A percentile compares a stretch with the other conserved stretches of the same genome.
Evolutionary conservation across 495 filamentous ascomycete genomes (phyloP).

Genomic region (Glonium stellatum): DNA sequence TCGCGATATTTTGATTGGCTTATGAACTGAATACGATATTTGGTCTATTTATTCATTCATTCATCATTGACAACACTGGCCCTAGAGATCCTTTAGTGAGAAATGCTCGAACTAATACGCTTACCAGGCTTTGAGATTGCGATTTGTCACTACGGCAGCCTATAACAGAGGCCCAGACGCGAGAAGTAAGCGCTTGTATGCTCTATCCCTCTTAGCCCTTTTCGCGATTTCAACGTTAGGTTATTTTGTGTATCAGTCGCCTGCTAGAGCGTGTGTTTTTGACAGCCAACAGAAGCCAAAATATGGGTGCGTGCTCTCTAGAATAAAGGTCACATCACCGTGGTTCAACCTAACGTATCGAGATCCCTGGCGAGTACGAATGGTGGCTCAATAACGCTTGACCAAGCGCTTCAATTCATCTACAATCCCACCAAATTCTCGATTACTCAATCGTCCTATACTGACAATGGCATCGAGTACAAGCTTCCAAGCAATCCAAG

Average conservation of each 20-base stretch:
- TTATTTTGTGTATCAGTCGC: not conserved
- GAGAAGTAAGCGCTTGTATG: too few species aligned
- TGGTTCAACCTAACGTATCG: not conserved
- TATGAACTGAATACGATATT: too few species aligned
- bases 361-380: not conserved
- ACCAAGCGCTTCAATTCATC: slow-evolving; percentile 10
- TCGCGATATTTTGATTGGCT: too few species aligned
- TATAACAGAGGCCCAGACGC: too few species aligned
- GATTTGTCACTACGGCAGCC: too few species aligned
- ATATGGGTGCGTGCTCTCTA: not conserved
- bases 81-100: too few species aligned
- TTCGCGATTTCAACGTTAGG: too few species aligned
- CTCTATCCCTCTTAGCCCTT: too few species aligned
- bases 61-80: too few species aligned
- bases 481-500: not conserved
- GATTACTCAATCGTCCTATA: slow-evolving; percentile 4
- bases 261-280: not conserved
- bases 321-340: not conserved
- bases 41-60: too few species aligned
- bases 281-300: not conserved
- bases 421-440: slow-evolving; percentile 7
- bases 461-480: slow-evolving; percentile 3
- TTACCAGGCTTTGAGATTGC: too few species aligned
- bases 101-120: too few species aligned
- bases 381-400: not conserved